Percentiles rank a stretch among this genome's conserved stretches.
Evolutionary conservation across 805 yeast species (phyloP).

Genomic region (Saturnispora sanitii): DNA sequence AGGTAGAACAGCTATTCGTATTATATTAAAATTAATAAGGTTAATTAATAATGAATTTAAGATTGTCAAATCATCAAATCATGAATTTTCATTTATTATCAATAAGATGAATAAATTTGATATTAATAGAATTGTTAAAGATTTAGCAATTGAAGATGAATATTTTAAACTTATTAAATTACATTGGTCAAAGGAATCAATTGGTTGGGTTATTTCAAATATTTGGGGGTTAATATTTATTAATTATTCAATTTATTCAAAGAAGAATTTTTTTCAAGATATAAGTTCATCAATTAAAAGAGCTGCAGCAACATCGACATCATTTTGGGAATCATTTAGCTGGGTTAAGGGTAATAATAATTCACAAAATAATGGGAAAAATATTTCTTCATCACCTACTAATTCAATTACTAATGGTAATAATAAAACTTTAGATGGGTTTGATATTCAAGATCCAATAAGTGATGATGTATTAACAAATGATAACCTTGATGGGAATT

Average conservation of each 20-base stretch:
- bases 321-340: constrained; percentile 25
- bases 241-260: constrained; percentile 28
- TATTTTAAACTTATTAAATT: constrained; percentile 43
- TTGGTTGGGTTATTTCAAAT: constrained; percentile 70
- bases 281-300: constrained; percentile 28
- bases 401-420: not conserved
- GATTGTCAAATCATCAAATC: not conserved
- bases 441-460: not conserved
- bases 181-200: constrained; percentile 50
- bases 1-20: constrained; percentile 35
- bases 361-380: not conserved
- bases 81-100: constrained; percentile 27
- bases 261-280: constrained; percentile 25
- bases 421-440: too few relatives aligned
- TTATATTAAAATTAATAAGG: constrained; percentile 5
- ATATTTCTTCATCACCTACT: not conserved
- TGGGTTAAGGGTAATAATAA: constrained; percentile 9
- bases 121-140: constrained; percentile 10
- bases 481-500: constrained; percentile 11
- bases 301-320: constrained; percentile 22
- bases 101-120: constrained; percentile 33
- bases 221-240: constrained; percentile 50
- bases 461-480: constrained; percentile 4
- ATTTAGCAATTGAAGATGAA: constrained; percentile 24
- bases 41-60: constrained; percentile 3